Conservation (phyloP, 1,284 basidiomycete species). For the Xerocomus minutiporus region DNA sequence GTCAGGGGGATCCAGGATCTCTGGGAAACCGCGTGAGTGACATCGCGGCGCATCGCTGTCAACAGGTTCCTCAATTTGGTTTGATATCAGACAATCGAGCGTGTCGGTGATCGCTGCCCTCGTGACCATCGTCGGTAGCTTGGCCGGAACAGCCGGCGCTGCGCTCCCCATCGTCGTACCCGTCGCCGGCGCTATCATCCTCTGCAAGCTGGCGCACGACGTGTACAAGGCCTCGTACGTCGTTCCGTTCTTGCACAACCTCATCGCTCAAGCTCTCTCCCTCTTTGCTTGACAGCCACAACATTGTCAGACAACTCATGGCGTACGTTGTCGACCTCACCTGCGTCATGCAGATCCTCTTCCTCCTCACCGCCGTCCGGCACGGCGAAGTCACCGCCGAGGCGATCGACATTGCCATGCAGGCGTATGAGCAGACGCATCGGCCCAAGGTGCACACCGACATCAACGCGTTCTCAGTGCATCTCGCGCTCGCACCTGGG, state of each 20-base stretch:
- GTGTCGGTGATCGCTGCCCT: too few relatives aligned
- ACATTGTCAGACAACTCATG: neutral
- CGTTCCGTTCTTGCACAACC: neutral
- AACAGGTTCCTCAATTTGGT: too few relatives aligned
- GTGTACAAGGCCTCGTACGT: neutral
- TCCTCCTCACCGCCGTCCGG: neutral
- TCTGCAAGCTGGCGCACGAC: neutral
- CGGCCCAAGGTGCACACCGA: neutral
- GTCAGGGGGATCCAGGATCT: neutral
- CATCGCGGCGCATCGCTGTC: too few relatives aligned
- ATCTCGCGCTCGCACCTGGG: neutral
- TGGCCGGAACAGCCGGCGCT: neutral
- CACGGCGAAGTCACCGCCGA: neutral
- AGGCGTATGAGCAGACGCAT: neutral
- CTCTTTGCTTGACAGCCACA: neutral
- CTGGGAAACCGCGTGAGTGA: too few relatives aligned
- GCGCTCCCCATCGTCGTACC: neutral
- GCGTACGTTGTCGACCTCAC: slow-evolving; percentile 10
- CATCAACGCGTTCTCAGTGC: neutral
- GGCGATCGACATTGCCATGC: neutral
- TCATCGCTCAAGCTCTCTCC: neutral
- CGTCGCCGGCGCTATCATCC: neutral
- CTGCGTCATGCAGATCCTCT: slow-evolving; percentile 9
- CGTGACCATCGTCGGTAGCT: neutral
- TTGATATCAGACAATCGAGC: too few relatives aligned